Evolutionary conservation across 2,329 filamentous ascomycete genomes (phyloP).

Genomic region (Beauveria brongniartii): DNA sequence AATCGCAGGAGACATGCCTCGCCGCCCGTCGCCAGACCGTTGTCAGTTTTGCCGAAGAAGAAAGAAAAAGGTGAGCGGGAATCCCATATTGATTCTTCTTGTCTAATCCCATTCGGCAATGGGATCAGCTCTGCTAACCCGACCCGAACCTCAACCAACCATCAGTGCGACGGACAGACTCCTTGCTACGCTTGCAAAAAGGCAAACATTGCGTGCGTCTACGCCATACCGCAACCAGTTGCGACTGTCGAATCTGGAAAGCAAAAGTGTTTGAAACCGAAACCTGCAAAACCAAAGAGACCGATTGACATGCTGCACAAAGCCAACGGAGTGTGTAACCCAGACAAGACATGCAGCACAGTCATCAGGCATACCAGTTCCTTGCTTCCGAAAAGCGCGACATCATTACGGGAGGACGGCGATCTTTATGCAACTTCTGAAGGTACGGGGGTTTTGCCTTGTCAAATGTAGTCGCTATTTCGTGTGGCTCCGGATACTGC

Average conservation of each 20-base stretch:
- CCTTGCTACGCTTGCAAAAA: background rate
- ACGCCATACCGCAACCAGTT: background rate
- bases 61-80: background rate
- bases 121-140: background rate
- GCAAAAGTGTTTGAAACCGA: background rate
- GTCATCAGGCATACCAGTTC: too few relatives aligned
- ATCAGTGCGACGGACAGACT: background rate
- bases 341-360: too few relatives aligned
- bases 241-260: background rate
- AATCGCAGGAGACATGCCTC: background rate
- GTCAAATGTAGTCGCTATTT: too few relatives aligned
- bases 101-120: too few relatives aligned
- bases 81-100: too few relatives aligned
- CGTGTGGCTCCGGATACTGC: too few relatives aligned
- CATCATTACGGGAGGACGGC: background rate
- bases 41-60: conserved; percentile 1
- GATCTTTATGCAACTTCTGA: background rate
- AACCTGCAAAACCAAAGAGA: background rate
- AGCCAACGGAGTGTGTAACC: background rate
- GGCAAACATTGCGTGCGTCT: background rate
- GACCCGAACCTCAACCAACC: background rate
- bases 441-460: background rate
- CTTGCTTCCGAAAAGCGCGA: background rate
- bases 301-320: background rate
- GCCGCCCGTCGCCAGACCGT: background rate